Percentiles rank a stretch among this genome's conserved stretches.
These are phyloP conservation scores for Cutaneotrichosporon sp. DNA, from an alignment of 1,284 basidiomycete genomes.

Conservation along the genomic window DNA sequence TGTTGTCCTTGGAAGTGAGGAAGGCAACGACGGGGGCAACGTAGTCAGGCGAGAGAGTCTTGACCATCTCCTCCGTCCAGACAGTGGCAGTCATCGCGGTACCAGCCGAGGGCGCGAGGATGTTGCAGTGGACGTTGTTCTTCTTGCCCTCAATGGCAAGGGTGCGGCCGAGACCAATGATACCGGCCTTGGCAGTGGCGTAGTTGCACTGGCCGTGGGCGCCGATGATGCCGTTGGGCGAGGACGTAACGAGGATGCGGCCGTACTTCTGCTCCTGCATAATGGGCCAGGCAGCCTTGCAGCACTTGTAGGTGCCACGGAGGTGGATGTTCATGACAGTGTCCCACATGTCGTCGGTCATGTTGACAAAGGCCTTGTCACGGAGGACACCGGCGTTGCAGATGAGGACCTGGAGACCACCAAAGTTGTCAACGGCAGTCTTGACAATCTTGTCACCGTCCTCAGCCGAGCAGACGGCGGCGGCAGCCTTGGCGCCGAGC, in stretches of 20 bases:
- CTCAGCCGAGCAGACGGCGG: slow-evolving; percentile 75
- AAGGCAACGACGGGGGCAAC: slow-evolving; percentile 89
- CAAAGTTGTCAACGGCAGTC: slow-evolving; percentile 79
- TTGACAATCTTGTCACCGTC: slow-evolving; percentile 89
- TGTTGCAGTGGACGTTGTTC: slow-evolving; percentile 84
- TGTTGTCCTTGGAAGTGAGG: slow-evolving; percentile 72
- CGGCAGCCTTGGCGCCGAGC: slow-evolving; percentile 80
- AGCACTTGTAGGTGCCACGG: slow-evolving; percentile 64
- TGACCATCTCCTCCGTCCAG: slow-evolving; percentile 85
- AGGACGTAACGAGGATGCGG: slow-evolving; percentile 89
- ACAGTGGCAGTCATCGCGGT: slow-evolving; percentile 85
- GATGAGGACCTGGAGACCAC: slow-evolving; percentile 78
- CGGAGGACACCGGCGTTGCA: slow-evolving; percentile 94
- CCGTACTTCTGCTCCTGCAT: slow-evolving; percentile 98
- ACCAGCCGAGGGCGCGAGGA: slow-evolving; percentile 82
- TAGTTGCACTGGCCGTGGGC: slow-evolving; percentile 88
- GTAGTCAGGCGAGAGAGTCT: slow-evolving; percentile 73
- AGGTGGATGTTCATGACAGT: slow-evolving; percentile 83
- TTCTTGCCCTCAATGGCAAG: slow-evolving; percentile 89
- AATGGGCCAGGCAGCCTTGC: slow-evolving; percentile 92
- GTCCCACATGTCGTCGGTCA: slow-evolving; percentile 94
- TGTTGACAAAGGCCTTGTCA: slow-evolving; percentile 82
- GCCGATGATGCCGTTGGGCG: slow-evolving; percentile 88
- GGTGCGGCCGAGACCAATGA: slow-evolving; percentile 83
- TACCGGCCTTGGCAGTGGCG: slow-evolving; percentile 86